A percentile compares a stretch with the other conserved stretches of the same genome.
Conservation (phyloP, 2,329 filamentous ascomycete species). For the Zymoseptoria brevis region DNA sequence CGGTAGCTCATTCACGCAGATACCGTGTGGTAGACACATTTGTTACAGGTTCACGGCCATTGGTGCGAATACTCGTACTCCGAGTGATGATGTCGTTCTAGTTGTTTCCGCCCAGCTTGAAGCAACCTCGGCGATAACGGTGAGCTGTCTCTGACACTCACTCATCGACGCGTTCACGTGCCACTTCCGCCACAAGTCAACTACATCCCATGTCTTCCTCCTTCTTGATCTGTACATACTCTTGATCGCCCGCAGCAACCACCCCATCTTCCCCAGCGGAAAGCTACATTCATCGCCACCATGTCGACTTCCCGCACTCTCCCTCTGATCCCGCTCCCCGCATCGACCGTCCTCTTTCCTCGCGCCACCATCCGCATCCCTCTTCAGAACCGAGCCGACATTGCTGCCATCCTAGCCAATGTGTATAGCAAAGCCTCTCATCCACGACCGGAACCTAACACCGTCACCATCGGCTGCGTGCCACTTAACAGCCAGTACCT, state of each 20-base stretch:
- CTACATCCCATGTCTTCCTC: neutral
- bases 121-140: neutral
- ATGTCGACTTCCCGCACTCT: constrained; percentile 33
- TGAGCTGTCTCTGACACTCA: neutral
- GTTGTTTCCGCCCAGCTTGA: neutral
- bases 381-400: constrained; percentile 74
- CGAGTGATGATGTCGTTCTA: neutral
- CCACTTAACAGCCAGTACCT: constrained; percentile 72
- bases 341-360: constrained; percentile 74
- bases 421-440: constrained; percentile 70
- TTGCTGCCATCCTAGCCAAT: constrained; percentile 77
- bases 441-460: constrained; percentile 53
- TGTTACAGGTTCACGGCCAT: neutral
- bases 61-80: neutral
- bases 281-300: neutral
- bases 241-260: neutral
- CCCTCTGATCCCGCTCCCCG: constrained; percentile 74
- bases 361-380: constrained; percentile 78
- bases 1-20: neutral
- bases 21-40: neutral
- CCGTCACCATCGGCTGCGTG: constrained; percentile 78
- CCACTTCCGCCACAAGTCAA: neutral
- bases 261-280: neutral
- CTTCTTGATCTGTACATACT: neutral
- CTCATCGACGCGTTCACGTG: neutral